Conservation (phyloP, 495 filamentous ascomycete species). For the Podospora pseudopauciseta region DNA sequence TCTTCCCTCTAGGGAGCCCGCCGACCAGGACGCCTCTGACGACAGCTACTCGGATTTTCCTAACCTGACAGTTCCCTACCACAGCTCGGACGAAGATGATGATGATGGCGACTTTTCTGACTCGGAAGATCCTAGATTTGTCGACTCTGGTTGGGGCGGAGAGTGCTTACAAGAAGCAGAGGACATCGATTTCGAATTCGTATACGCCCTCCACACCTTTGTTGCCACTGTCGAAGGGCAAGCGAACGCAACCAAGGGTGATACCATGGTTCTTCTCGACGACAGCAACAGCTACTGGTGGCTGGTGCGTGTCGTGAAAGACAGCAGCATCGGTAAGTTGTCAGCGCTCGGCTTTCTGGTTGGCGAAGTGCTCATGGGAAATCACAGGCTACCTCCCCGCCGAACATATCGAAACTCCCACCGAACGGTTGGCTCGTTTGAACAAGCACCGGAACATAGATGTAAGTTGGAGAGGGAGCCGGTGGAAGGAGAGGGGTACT, state of each 20-base stretch:
- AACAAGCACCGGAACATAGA: conserved; percentile 99
- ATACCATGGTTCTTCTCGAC: conserved; percentile 99
- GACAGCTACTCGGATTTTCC: conserved; percentile 21
- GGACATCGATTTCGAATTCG: conserved; percentile 99
- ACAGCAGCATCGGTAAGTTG: conserved; percentile 85
- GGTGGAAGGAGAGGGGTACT: conserved; percentile 9
- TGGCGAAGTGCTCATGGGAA: conserved; percentile 18
- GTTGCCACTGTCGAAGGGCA: conserved; percentile 97
- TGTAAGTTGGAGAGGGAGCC: conserved; percentile 49
- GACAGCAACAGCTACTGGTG: conserved; percentile 99
- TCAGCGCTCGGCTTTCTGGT: not conserved
- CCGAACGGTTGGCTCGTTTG: conserved; percentile 83
- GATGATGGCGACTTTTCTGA: conserved; percentile 43
- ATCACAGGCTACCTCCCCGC: conserved; percentile 84
- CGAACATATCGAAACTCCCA: conserved; percentile 98
- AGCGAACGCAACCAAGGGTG: conserved; percentile 95
- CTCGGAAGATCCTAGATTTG: conserved; percentile 52
- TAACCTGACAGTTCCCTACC: conserved; percentile 35
- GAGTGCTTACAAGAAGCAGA: conserved; percentile 82
- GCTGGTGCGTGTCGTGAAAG: conserved; percentile 95
- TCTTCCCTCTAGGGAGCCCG: not conserved
- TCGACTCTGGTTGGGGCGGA: conserved; percentile 67
- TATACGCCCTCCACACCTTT: conserved; percentile 97
- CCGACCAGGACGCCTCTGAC: conserved; percentile 6
- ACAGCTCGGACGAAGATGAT: conserved; percentile 39